Evolutionary conservation across 768 basidiomycete genomes (phyloP).

Genomic region (Inosperma sp.): DNA sequence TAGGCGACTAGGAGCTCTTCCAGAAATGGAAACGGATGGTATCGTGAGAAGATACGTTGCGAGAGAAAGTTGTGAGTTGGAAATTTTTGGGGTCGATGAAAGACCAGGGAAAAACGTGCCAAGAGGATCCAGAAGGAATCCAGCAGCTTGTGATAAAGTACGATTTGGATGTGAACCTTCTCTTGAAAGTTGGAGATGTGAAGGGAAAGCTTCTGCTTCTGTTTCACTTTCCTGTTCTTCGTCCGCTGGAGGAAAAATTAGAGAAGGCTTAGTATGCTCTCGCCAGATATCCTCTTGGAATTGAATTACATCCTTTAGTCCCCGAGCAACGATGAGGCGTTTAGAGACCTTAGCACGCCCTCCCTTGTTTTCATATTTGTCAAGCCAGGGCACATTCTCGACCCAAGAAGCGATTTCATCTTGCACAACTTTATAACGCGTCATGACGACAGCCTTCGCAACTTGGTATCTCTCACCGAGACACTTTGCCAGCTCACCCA

Average conservation of each 20-base stretch:
- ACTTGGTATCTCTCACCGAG: constrained; percentile 51
- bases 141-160: constrained; percentile 43
- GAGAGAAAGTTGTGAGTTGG: constrained; percentile 29
- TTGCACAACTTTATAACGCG: constrained; percentile 63
- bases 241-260: constrained; percentile 37
- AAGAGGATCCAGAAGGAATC: constrained; percentile 59
- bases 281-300: constrained; percentile 62
- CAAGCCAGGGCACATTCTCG: constrained; percentile 69
- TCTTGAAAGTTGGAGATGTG: constrained; percentile 14
- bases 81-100: constrained; percentile 6
- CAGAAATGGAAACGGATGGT: constrained; percentile 25
- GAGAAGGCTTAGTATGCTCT: constrained; percentile 35
- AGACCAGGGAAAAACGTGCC: constrained; percentile 24
- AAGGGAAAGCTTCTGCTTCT: constrained; percentile 9
- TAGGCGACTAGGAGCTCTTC: constrained; percentile 53
- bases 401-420: constrained; percentile 57
- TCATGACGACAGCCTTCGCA: constrained; percentile 54
- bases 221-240: constrained; percentile 20
- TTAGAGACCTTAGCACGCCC: constrained; percentile 60
- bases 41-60: constrained; percentile 55
- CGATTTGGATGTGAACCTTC: constrained; percentile 27
- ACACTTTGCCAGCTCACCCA: constrained; percentile 52
- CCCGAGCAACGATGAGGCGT: constrained; percentile 60
- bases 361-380: constrained; percentile 45
- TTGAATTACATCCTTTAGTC: constrained; percentile 63